A percentile compares a stretch with the other conserved stretches of the same genome.
Evolutionary conservation across 2,329 filamentous ascomycete species (phyloP).

Genomic region (Cylindrodendrum hubeiense): DNA sequence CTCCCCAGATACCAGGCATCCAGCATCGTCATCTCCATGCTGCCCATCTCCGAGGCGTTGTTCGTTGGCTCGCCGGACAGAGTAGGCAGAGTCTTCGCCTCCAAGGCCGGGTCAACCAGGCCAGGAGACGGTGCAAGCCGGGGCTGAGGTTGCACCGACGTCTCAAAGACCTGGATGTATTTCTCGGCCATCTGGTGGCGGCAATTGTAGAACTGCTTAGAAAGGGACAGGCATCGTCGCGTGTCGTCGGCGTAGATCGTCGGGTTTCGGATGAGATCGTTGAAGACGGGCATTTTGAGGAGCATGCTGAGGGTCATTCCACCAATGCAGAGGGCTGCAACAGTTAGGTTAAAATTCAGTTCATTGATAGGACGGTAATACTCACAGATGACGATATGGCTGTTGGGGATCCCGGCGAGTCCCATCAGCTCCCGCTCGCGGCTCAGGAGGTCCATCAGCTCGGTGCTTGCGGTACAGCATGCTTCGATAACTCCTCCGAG

Average conservation of each 20-base stretch:
- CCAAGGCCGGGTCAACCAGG: constrained; percentile 36
- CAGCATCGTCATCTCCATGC: constrained; percentile 35
- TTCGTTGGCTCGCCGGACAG: not conserved
- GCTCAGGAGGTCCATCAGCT: constrained; percentile 38
- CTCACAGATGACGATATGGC: constrained; percentile 39
- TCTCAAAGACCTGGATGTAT: constrained; percentile 35
- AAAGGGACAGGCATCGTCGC: constrained; percentile 37
- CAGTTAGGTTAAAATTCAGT: constrained; percentile 1
- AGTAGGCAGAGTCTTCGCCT: constrained; percentile 21
- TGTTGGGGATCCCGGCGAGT: constrained; percentile 37
- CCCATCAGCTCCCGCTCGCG: constrained; percentile 37
- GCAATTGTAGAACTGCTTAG: constrained; percentile 32
- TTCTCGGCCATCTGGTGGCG: constrained; percentile 29
- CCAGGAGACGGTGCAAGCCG: constrained; percentile 25
- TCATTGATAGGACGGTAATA: not conserved
- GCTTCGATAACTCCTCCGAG: constrained; percentile 36
- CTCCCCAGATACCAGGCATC: constrained; percentile 39
- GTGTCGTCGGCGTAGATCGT: constrained; percentile 34
- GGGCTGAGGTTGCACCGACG: constrained; percentile 31
- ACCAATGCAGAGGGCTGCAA: constrained; percentile 35
- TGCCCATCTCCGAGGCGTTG: constrained; percentile 12
- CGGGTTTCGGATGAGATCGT: constrained; percentile 34
- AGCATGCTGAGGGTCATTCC: constrained; percentile 42
- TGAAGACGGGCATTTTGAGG: constrained; percentile 37
- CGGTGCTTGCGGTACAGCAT: constrained; percentile 38